phyloP scores from a whole-genome alignment of 106 monocot genomes.

The Narthecium ossifragum region DNA sequence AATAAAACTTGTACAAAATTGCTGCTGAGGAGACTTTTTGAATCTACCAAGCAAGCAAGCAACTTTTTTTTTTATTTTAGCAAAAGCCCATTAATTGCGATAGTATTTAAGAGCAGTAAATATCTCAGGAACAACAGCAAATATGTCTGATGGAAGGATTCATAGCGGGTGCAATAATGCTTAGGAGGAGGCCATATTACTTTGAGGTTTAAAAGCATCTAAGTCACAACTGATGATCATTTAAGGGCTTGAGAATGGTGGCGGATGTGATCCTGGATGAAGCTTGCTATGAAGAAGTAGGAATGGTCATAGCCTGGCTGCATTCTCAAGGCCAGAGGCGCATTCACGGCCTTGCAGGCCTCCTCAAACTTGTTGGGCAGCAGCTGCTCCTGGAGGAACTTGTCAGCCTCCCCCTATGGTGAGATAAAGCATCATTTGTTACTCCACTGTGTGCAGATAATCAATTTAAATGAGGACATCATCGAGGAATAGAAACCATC shows the following conservation, averaged over 20 bases:
- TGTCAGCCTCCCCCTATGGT: conserved; percentile 87
- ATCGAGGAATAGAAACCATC: background rate
- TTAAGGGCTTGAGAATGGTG: conserved; percentile 77
- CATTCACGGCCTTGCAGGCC: conserved; percentile 48
- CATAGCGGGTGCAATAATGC: no score
- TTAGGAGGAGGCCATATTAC: no score
- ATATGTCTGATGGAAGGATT: no score
- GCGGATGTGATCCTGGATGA: conserved; percentile 80
- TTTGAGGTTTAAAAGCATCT: background rate
- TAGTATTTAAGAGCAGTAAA: no score
- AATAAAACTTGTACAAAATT: no score
- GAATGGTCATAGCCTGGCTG: conserved; percentile 96
- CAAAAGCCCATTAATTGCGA: no score
- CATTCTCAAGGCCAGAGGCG: conserved; percentile 53
- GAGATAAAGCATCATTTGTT: background rate
- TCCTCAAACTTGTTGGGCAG: conserved; percentile 64
- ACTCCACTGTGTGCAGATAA: background rate
- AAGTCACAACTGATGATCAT: conserved; percentile 1
- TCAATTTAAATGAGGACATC: background rate
- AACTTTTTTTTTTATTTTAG: no score
- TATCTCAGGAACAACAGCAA: no score
- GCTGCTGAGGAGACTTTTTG: no score
- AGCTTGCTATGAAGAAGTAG: conserved; percentile 86
- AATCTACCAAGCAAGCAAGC: no score
- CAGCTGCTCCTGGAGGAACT: conserved; percentile 76